Base-by-base conservation (phyloP, 768 basidiomycete genomes). In the Pleurotus giganteus region DNA sequence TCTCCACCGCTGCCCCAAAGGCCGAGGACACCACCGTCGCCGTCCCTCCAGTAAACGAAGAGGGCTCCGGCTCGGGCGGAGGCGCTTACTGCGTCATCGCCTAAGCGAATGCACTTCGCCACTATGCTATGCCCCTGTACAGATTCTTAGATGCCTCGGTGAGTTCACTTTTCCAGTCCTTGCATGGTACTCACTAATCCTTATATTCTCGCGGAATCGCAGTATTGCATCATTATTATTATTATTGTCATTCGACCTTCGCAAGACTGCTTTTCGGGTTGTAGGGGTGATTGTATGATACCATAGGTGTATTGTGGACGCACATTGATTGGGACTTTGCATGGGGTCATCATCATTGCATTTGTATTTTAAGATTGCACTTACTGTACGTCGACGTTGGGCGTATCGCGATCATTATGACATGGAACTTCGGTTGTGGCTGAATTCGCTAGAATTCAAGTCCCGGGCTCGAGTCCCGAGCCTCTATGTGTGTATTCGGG, bases 61-160 rank as follows among this genome's bases (percentile, higher is more conserved):
- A 56, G 19, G 23, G 24, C 27, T 32, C 45, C 8, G 55, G 55
- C 34, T 49, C 47, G 12, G 55, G 55, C 7, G 47, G 55, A 46
- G 41, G 41, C 29, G 47, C 47, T 7, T 56, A 56, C 47, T 56
- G 55, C 24, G 47, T 56, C 24, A 42, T 56, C 41, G 55, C 55
- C 24, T 56, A 51, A 56, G 27, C 32, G 1, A 3, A 26, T 15
- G 41, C 41, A 17, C n/a, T 17, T 13, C 15, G 23, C 43, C 26
- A 8, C 49, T 12, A 36, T 12, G 11, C 8, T 8, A 9, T 29
- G 27, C 31, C 19, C 6, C n/a, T 28, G 31, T 29, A 26, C 13
- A 13, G 32, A 36, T 17, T 36, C 7, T 8, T 24, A 34, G 49
- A 51, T 51, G 49, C 49, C 49, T 24, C 34, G 34, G 49, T 51